Base-by-base conservation (phyloP, 305 asterid genomes). In the Rubia balearica region DNA sequence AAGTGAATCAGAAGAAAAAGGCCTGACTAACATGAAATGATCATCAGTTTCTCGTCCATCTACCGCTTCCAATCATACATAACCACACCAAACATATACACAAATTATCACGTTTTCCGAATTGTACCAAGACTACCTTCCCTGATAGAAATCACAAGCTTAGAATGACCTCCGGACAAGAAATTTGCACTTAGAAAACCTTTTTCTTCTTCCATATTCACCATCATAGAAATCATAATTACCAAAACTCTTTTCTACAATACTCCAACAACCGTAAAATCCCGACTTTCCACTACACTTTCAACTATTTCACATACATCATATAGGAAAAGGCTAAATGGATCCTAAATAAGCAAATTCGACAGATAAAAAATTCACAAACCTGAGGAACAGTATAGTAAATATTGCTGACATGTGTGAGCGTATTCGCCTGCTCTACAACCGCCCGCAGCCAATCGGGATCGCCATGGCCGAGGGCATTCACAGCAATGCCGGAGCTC, bases 401-500 rank as follows among this genome's bases (percentile, higher is more conserved):
- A 21, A 88, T 43, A 73, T 91, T 94, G 91, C 98, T 91, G 76
- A 86, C 91, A 79, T 91, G 99, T 17, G 96, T 74, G 6, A 94
- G 89, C 61, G 76, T 73, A 65, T 74, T 78, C 62, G 92, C 93
- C 78, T 94, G 99, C 72, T 80, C 77, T 0, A 81, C 73, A 71
- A 94, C 85, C 65, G 96, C 90, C 38, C 71, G 81, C 67, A 91
- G 71, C 92, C 96, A 91, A 79, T 94, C 96, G 27, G 95, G 79
- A 75, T 91, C 96, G 67, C 90, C 91, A 75, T 94, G 96, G 64
- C 99, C 99, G 38, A 94, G 96, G 69, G 96, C 91, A 78, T 88
- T 94, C 8, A 94, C 99, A 36, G 96, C 96, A 71, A 94, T 94
- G 24, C 97, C 97, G 10, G 97, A 81, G 43, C 88, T 84, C 79